phyloP scores from a whole-genome alignment of 2,329 filamentous ascomycete species.

The Xylaria hypoxylon region DNA sequence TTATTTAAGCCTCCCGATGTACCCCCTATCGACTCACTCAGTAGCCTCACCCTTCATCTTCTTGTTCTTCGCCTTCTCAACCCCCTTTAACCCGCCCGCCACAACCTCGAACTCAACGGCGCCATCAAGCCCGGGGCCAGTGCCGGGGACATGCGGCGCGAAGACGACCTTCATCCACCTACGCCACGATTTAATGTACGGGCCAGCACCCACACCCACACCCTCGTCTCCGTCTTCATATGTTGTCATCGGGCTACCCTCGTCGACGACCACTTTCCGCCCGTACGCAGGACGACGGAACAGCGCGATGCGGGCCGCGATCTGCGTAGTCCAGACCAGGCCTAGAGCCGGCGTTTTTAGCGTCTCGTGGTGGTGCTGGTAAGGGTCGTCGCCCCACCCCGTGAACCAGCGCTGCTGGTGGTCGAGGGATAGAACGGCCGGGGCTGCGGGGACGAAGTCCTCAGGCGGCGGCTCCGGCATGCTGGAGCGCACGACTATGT shows the following conservation, averaged over 20 bases:
- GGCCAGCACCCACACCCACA: conserved; percentile 55
- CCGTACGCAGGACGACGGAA: conserved; percentile 71
- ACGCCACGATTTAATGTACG: conserved; percentile 69
- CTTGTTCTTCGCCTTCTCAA: conserved; percentile 45
- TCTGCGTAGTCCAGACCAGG: conserved; percentile 90
- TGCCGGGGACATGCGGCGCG: conserved; percentile 76
- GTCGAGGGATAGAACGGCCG: conserved; percentile 75
- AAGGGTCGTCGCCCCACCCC: conserved; percentile 83
- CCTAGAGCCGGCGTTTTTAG: conserved; percentile 89
- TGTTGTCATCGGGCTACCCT: conserved; percentile 25
- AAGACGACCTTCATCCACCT: conserved; percentile 92
- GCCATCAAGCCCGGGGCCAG: conserved; percentile 60
- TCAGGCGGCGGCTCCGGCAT: conserved; percentile 50
- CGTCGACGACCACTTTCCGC: conserved; percentile 50
- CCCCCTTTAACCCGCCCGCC: conserved; percentile 68
- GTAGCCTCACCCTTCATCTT: conserved; percentile 15
- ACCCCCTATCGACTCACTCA: conserved; percentile 3
- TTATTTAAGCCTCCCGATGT: too few species aligned
- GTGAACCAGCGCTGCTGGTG: conserved; percentile 97
- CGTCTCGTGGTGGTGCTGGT: conserved; percentile 52
- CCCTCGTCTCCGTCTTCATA: conserved; percentile 52
- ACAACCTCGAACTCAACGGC: conserved; percentile 81
- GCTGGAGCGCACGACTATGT: conserved; percentile 52
- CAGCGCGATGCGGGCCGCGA: conserved; percentile 83
- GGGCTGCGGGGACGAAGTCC: conserved; percentile 50